Evolutionary conservation across 768 basidiomycete species (phyloP), one percentile per base, ranked within the genome.

Genomic region (Tephrocybe sp.): DNA sequence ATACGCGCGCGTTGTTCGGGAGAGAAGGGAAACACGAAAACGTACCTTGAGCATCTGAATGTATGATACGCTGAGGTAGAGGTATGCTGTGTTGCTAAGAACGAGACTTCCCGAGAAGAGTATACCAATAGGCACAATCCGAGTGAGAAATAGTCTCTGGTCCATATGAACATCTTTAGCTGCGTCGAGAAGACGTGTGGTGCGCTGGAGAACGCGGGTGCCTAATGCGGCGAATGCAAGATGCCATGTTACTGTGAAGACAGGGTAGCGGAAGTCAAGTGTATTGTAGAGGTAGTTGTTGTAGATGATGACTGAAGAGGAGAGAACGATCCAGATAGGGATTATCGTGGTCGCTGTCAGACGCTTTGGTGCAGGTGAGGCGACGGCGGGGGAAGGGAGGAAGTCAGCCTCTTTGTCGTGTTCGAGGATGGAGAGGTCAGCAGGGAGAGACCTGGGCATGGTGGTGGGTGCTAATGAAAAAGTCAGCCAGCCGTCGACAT

Each of bases 21-120:
- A n/a, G n/a, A n/a, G n/a, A n/a, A n/a, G n/a, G n/a, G n/a, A n/a
- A n/a, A n/a, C n/a, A n/a, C 13, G 14, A 11, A 22, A 1, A 23
- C 55, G 9, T 22, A 57, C 56, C 81, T 93, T 93, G 66, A 95
- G 84, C 92, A 98, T 92, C 69, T 98, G 96, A 59, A 98, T 98
- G 70, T 96, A 98, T 0, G 91, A 83, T 10, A 96, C 92, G 58
- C 85, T 87, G 57, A 98, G 82, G 61, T 92, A 86, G 17, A 97
- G 84, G 68, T 95, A 96, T 2, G 93, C 93, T 1, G 88, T 89
- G 69, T 98, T 98, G 71, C 85, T 88, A 52, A 95, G 76, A 60
- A 98, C 75, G 48, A 98, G 81, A 52, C 89, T 92, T 20, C 87
- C 96, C 32, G 88, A 91, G 79, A 98, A 98, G 50, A 98, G 82